Base-by-base conservation (phyloP, 2,329 filamentous ascomycete genomes). In the Aspergillus transmontanensis region DNA sequence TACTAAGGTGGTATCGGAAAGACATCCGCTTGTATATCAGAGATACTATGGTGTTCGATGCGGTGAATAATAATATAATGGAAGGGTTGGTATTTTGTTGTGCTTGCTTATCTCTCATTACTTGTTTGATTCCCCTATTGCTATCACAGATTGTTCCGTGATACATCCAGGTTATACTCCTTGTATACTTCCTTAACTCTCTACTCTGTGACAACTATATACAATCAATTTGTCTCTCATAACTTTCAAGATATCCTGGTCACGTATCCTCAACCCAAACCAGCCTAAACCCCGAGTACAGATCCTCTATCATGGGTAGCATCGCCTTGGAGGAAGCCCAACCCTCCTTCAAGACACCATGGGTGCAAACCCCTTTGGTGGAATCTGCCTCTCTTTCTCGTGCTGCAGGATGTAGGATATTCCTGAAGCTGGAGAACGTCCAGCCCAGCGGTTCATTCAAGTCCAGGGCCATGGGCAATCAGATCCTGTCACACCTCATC, bases 371-470 rank as follows among this genome's bases (percentile, higher is more conserved):
- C 21, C 91, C 91, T 30, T 83, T 91, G 64, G 83, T 91, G 63
- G 85, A 88, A 71, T 92, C 88, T 3, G 81, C 84, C 57, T 81
- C 86, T 16, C 83, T 94, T 43, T 93, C 90, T 50, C 84, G 87
- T 66, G 84, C 84, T 66, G 89, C 90, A 68, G 91, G 90, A 77
- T 94, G 90, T 81, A 89, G 90, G 80, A 87, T 96, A 76, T 92
- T 91, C 77, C 87, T 96, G 72, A 96, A 96, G 78, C 86, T 95
- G 66, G 92, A 96, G 71, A 92, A 91, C 74, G 86, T 93, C 60
- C 93, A 96, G 73, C 93, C 92, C 5, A 90, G 90, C 26, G 91
- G 91, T 66, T 94, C 91, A 45, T 96, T 96, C 87, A 95, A 96
- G 78, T 94, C 91, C 54, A 85, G 78, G 68, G 91, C 90, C 34